A percentile compares a stretch with the other conserved stretches of the same genome.
Evolutionary conservation across 768 basidiomycete species (phyloP).

Genomic region (Suillus plorans): DNA sequence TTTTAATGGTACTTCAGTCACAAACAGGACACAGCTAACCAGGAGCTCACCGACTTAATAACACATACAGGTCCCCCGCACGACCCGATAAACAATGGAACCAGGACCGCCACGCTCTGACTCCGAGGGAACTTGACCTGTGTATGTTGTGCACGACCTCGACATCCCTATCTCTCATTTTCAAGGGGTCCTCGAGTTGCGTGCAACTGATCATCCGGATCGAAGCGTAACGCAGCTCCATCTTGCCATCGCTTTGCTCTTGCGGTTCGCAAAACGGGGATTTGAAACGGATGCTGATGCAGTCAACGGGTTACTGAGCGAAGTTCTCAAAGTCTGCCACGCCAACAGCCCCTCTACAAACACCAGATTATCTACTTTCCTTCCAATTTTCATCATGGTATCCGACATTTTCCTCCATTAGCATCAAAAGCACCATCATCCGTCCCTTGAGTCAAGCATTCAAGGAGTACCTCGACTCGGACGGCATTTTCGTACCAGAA

Average conservation of each 20-base stretch:
- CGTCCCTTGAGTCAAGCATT: slow-evolving; percentile 66
- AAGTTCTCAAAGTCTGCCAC: no score
- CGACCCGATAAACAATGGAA: slow-evolving; percentile 85
- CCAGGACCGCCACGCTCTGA: slow-evolving; percentile 72
- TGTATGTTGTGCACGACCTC: slow-evolving; percentile 24
- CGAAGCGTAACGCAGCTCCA: no score
- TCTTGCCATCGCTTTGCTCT: no score
- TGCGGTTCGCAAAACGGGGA: no score
- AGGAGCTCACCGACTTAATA: slow-evolving; percentile 69
- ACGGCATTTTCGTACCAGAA: slow-evolving; percentile 75
- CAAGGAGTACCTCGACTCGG: slow-evolving; percentile 68
- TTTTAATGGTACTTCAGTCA: slow-evolving; percentile 26
- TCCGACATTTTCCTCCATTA: slow-evolving; percentile 58
- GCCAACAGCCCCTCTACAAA: slow-evolving; percentile 53
- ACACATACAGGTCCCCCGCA: slow-evolving; percentile 79
- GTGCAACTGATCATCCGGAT: no score
- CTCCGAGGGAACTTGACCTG: slow-evolving; percentile 51
- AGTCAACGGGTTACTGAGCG: no score
- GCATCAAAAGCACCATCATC: slow-evolving; percentile 74
- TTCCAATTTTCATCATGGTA: slow-evolving; percentile 92
- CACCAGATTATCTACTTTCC: slow-evolving; percentile 53
- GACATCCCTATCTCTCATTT: no score
- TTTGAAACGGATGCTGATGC: no score
- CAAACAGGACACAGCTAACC: not conserved
- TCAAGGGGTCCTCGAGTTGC: no score